Base-by-base conservation (phyloP, 1,284 basidiomycete species). In the Tylopilus orsonianus region DNA sequence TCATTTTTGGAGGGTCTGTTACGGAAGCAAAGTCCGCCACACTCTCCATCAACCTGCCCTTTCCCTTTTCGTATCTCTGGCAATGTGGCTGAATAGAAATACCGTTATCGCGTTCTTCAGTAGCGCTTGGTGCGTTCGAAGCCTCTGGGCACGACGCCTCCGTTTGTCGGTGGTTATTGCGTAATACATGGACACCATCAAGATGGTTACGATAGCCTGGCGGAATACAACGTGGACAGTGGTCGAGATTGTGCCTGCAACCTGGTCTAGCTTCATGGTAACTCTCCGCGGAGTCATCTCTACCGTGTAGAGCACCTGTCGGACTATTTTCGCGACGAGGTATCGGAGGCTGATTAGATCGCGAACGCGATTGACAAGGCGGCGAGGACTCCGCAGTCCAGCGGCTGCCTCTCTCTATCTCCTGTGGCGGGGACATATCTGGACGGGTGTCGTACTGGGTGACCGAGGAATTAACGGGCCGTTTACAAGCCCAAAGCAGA, bases 391-490 rank as follows among this genome's bases (percentile, higher is more conserved):
- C 53, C 3, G 43, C 20, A 20, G 57, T 65, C 77, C 81, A 80
- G 49, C 77, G 71, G 23, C 62, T 63, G 34, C 65, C 58, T 35
- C 61, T 65, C 23, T 68, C 62, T 12, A 53, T 55, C n/a, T 64
- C 51, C 40, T 61, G 51, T 48, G 69, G 71, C 1, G 61, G 62
- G 1, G 67, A 56, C 20, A 70, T 46, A 47, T 72, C 68, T 20
- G 67, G 57, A 13, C 78, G 73, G 5, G 57, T 57, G 55, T 85
- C 81, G 58, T 87, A 87, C 83, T 86, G 57, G 3, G 44, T 4
- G 9, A 7, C 20, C 29, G n/a, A 1, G 12, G 13, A 26, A 24
- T 53, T 49, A 42, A 50, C 38, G 44, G 32, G 47, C 39, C 35
- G 34, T 36, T 32, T 19, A 22, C 32, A 33, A 34, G 34, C 32